phyloP scores from a whole-genome alignment of 306 rosid species.

The Pyrus pyrifolia region DNA sequence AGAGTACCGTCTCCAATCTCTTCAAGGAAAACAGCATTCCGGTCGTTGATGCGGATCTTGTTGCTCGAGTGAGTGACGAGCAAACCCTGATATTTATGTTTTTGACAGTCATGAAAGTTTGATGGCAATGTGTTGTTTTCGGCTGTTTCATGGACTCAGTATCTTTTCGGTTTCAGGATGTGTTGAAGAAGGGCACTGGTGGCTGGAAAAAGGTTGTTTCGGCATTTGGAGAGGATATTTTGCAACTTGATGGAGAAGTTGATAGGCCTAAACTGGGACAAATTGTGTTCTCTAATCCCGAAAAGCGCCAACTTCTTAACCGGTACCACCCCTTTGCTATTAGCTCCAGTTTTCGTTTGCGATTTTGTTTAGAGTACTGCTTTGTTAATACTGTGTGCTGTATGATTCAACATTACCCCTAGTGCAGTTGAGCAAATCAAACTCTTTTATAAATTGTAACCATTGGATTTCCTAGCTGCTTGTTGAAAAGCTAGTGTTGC shows the following conservation, averaged over 20 bases:
- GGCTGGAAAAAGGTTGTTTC: constrained; percentile 72
- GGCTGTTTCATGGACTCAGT: not conserved
- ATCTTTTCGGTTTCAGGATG: constrained; percentile 42
- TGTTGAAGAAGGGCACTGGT: constrained; percentile 54
- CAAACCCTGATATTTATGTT: not conserved
- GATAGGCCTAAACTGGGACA: constrained; percentile 71
- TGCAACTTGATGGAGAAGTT: constrained; percentile 63
- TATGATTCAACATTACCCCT: not conserved
- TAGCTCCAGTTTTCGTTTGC: not conserved
- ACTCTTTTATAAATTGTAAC: not conserved
- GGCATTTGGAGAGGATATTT: constrained; percentile 67
- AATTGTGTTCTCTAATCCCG: constrained; percentile 70
- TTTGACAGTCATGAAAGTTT: not conserved
- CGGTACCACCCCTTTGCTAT: constrained; percentile 16
- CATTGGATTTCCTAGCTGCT: not conserved
- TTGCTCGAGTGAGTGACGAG: constrained; percentile 57
- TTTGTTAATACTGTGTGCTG: not conserved
- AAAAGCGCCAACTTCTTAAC: constrained; percentile 70
- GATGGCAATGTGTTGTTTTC: not conserved
- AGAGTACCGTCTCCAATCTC: constrained; percentile 76
- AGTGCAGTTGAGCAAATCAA: not conserved
- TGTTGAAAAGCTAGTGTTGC: not conserved
- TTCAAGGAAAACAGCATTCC: constrained; percentile 65
- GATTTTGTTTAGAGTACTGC: not conserved
- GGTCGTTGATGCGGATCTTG: constrained; percentile 67